Evolutionary conservation across 305 asterid species (phyloP).

Genomic region (Plantago coronopus): DNA sequence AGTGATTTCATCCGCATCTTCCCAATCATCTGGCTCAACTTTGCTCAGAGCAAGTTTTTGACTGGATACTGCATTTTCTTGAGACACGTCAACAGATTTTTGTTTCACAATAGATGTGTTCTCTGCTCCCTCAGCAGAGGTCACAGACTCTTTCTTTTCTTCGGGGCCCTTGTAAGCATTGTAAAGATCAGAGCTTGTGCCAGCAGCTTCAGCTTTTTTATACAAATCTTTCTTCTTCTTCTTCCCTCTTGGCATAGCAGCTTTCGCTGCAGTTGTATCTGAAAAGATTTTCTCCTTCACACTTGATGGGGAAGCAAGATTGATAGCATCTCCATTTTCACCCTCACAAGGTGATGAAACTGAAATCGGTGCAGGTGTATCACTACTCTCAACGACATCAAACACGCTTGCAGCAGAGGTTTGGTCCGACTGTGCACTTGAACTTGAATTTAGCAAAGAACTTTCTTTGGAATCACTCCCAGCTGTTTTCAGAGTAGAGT

Average conservation of each 20-base stretch:
- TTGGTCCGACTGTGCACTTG: slow-evolving; percentile 23
- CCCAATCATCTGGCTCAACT: slow-evolving; percentile 93
- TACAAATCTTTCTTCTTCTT: slow-evolving; percentile 48
- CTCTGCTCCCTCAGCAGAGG: slow-evolving; percentile 37
- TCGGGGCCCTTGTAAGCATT: slow-evolving; percentile 86
- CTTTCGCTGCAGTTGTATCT: slow-evolving; percentile 47
- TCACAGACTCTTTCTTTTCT: slow-evolving; percentile 53
- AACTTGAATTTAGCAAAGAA: slow-evolving; percentile 22
- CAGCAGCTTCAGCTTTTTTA: slow-evolving; percentile 66
- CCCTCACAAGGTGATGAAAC: slow-evolving; percentile 34
- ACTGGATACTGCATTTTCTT: slow-evolving; percentile 30
- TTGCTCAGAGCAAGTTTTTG: slow-evolving; percentile 44
- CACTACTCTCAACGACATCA: background rate
- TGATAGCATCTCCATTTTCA: slow-evolving; percentile 38
- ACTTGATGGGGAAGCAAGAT: slow-evolving; percentile 26
- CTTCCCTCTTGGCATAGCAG: slow-evolving; percentile 30
- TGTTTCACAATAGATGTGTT: slow-evolving; percentile 33
- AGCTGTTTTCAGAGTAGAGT: slow-evolving; percentile 3
- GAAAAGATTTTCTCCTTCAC: slow-evolving; percentile 43
- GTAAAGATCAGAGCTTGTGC: slow-evolving; percentile 70
- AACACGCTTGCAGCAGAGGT: slow-evolving; percentile 19
- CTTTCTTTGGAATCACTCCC: slow-evolving; percentile 22
- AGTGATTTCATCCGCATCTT: slow-evolving; percentile 74
- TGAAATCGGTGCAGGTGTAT: slow-evolving; percentile 15
- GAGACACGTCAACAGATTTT: slow-evolving; percentile 32